Base-by-base conservation (phyloP, 306 rosid species). In the Trifolium repens region DNA sequence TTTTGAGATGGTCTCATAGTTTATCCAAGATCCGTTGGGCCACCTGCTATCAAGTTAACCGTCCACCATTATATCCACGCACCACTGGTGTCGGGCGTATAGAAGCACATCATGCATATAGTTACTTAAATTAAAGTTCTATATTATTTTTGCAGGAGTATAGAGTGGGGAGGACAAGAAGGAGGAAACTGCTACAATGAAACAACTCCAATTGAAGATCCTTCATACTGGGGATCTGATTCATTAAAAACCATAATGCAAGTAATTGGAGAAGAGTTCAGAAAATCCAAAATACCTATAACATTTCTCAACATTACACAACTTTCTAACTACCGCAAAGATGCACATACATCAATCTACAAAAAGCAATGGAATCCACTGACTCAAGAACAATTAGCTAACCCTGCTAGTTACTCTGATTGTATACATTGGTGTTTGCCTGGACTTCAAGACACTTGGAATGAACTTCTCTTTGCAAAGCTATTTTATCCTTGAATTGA, bases 391-490 rank as follows among this genome's bases (percentile, higher is more conserved):
- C 99, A 94, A 75, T 10, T 89, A 44, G 96, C 96, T 34, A 92
- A 92, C 84, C 99, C 99, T 22, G 52, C 32, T 4, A 92, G 92
- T 84, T 92, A 94, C 10, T 92, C 97, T 0, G 99, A 94, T 75
- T 94, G 97, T 26, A 75, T 76, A 15, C 99, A 94, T 15, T 94
- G 99, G 97, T 94, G 99, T 78, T 59, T 94, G 80, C 99, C 99
- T 64, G 99, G 96, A 60, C 96, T 94, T 68, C 99, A 89, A 73
- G 97, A 94, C 70, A 94, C 96, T 72, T 94, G 99, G 97, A 94
- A 94, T 60, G 97, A 94, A 87, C 97, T 94, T 81, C 90, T 94
- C 0, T 94, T 84, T 53, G 87, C 91, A 32, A 90, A 90, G 57
- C 84, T 94, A 7, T 88, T 92, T 69, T 89, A 77, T 78, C 93